Base-by-base conservation (phyloP, 2,329 filamentous ascomycete species). In the Aspergillus cejpii region DNA sequence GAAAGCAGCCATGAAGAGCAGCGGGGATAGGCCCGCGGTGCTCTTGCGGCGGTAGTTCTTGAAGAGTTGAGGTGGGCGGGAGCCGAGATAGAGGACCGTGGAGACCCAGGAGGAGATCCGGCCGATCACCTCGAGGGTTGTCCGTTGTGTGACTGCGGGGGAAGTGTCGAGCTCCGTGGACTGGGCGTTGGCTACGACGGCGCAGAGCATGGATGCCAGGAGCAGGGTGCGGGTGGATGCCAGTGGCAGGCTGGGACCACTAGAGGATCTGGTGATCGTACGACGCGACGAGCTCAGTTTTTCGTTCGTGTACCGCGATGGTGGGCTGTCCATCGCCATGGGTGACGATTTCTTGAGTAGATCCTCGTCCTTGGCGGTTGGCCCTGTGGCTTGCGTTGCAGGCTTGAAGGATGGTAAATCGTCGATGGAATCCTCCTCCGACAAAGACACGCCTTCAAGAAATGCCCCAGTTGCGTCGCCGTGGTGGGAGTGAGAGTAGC, bases 1-100 rank as follows among this genome's bases (percentile, higher is more conserved):
- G 60, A 85, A 85, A 2, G 81, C 81, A 4, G 81, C 81, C 29
- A 77, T 68, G 66, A 85, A 85, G 39, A 85, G 73, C 0, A 78
- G 65, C 0, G 80, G 79, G 0, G 75, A 79, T 6, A 85, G 74
- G 3, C 81, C 81, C 1, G 80, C 72, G 8, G 81, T 84, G 34
- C 79, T 82, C 57, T 78, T 77, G 39, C 80, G 78, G 40, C 68
- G 56, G 58, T 78, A 77, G 64, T 85, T 85, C 56, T 83, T 81
- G 68, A 80, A 78, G 28, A 85, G 73, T 57, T 85, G 81, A 0
- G 81, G 81, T 43, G 83, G 63, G 19, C 78, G 75, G 23, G 78
- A 81, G 50, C 69, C 72, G 27, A 81, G 75, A 55, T 81, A 81
- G 19, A 79, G 68, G 21, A 74, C 39, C 0, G 77, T 78, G 8